Conservation (phyloP, 768 basidiomycete genomes). For the Russula dissimulans region DNA sequence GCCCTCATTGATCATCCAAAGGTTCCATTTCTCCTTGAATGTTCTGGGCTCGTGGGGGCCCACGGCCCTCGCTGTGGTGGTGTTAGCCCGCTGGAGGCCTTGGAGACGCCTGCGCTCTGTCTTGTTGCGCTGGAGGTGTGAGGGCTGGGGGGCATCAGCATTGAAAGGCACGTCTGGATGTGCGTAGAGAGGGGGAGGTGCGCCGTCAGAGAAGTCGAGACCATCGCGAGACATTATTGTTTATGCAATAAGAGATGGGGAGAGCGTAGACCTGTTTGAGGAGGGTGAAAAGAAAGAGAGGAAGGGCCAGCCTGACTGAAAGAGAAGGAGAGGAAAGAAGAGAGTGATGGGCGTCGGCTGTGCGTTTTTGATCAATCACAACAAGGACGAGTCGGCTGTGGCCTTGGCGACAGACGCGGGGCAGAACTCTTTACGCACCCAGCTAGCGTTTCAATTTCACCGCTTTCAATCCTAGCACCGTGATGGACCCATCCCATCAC, state of each 20-base stretch:
- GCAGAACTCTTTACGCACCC: too few species aligned
- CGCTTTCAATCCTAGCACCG: too few species aligned
- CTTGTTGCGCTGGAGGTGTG: conserved; percentile 73
- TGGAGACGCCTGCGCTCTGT: conserved; percentile 77
- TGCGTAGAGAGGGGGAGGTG: conserved; percentile 10
- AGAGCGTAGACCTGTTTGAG: neutral
- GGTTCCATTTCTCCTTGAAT: conserved; percentile 39
- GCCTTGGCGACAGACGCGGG: too few species aligned
- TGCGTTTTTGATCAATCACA: too few species aligned
- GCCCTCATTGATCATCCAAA: conserved; percentile 97
- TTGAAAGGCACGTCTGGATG: conserved; percentile 10
- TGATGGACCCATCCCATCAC: too few species aligned
- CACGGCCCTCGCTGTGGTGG: conserved; percentile 25
- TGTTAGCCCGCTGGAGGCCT: conserved; percentile 63
- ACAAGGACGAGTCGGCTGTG: too few species aligned
- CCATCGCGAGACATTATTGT: conserved; percentile 5
- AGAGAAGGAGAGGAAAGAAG: neutral
- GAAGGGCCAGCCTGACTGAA: conserved; percentile 5
- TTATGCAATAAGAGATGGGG: neutral
- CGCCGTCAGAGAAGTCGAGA: conserved; percentile 18
- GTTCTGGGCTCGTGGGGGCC: conserved; percentile 32
- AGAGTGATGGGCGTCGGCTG: too few species aligned
- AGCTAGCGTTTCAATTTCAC: too few species aligned
- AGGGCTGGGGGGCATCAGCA: conserved; percentile 25
- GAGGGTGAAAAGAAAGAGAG: neutral